A percentile compares a stretch with the other conserved stretches of the same genome.
These are phyloP conservation scores for Hebeloma cylindrosporum DNA, from an alignment of 768 basidiomycete species.

Conservation along the genomic window DNA sequence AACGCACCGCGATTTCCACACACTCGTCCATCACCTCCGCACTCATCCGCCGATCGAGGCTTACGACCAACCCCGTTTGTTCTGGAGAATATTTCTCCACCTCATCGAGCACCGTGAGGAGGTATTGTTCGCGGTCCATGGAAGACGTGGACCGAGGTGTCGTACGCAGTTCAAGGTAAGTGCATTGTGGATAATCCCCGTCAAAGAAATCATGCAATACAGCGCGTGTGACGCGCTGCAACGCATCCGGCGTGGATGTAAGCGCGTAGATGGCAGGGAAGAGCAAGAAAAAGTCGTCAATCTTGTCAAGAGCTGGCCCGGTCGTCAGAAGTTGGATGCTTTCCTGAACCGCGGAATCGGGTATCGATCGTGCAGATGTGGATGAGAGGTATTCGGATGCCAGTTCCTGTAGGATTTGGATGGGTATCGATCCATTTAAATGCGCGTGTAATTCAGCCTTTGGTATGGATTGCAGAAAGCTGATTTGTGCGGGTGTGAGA, in stretches of 20 bases:
- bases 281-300: constrained; percentile 72
- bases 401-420: constrained; percentile 60
- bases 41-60: constrained; percentile 73
- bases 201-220: constrained; percentile 67
- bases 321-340: neutral
- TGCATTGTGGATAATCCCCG: constrained; percentile 50
- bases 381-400: constrained; percentile 41
- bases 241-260: constrained; percentile 57
- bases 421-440: constrained; percentile 81
- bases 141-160: constrained; percentile 61
- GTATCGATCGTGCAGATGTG: constrained; percentile 24
- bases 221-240: constrained; percentile 58
- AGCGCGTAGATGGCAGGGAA: constrained; percentile 81
- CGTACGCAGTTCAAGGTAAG: constrained; percentile 81
- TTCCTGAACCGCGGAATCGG: constrained; percentile 1
- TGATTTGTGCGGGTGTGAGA: constrained; percentile 48
- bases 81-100: constrained; percentile 54
- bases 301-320: constrained; percentile 47
- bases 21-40: constrained; percentile 51
- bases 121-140: constrained; percentile 63
- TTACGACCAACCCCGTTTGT: constrained; percentile 64
- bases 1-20: constrained; percentile 50
- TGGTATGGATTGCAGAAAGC: constrained; percentile 62
- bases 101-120: constrained; percentile 64
- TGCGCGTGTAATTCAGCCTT: constrained; percentile 90